These are phyloP conservation scores for Globisporangium iwayamae DNA, from an alignment of 352 stramenopile genomes.

Conservation along the genomic window DNA sequence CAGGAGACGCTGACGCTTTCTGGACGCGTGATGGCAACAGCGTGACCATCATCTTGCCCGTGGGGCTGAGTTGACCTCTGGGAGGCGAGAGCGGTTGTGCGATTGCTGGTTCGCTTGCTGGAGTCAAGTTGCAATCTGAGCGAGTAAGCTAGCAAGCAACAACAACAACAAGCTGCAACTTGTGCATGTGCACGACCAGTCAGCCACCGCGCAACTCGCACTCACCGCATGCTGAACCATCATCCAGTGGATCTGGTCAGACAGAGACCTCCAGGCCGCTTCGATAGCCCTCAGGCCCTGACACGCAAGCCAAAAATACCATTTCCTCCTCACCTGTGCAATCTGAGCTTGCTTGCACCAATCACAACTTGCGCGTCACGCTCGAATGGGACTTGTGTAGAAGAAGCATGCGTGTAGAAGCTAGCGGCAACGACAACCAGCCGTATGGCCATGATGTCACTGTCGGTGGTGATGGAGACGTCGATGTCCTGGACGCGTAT, in stretches of 20 bases:
- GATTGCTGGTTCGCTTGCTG: not conserved
- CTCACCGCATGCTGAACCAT: not conserved
- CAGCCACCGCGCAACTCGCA: not conserved
- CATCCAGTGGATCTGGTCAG: conserved; percentile 4
- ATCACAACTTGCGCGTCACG: not conserved
- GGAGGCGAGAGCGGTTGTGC: conserved; percentile 1
- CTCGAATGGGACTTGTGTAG: conserved; percentile 6
- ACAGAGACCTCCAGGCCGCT: not conserved
- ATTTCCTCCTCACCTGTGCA: not conserved
- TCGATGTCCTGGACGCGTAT: conserved; percentile 26
- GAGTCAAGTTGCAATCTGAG: conserved; percentile 5
- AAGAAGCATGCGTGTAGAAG: conserved; percentile 7
- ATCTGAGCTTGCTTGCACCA: not conserved
- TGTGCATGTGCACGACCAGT: not conserved
- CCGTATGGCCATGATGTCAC: not conserved
- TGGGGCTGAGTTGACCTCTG: not conserved
- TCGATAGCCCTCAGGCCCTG: not conserved
- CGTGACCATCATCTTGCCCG: conserved; percentile 22
- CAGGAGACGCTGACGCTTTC: not conserved
- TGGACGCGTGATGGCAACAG: conserved; percentile 14
- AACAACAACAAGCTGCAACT: not conserved
- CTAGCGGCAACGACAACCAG: not conserved
- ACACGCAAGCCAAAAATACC: conserved; percentile 5
- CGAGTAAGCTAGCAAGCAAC: not conserved
- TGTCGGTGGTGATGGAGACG: not conserved